Evolutionary conservation across 1,284 basidiomycete species (phyloP), one percentile per base, ranked within the genome.

Genomic region (Ustilago hordei): DNA sequence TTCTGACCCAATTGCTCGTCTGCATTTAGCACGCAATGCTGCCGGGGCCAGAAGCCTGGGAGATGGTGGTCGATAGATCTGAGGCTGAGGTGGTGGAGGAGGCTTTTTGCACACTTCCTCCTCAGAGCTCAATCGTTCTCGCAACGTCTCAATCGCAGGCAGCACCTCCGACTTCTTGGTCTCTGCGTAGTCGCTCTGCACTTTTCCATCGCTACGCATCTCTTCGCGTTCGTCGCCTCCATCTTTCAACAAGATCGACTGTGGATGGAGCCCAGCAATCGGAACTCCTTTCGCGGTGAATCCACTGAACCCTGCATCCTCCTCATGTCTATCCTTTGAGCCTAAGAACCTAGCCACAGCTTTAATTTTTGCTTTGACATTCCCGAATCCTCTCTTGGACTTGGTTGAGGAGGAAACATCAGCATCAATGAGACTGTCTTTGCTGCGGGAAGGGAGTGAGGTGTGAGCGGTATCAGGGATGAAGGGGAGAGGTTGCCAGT

Each of bases 341-440:
- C 12, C 34, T 1, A 58, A 64, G 23, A 72, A 60, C 9, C 56
- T 47, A 1, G 64, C 56, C 9, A 72, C 64, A 9, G 69, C 69
- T 43, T 41, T 63, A 34, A 72, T 72, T 52, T 66, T 72, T 8
- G 69, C 60, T 38, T 63, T 72, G 38, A 72, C 60, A 41, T 60
- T 60, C 31, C 60, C 28, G 1, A 66, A 32, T 0, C 60, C 56
- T 19, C 59, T 66, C 34, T 34, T 55, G 12, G 69, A 47, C 28
- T 54, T 62, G 35, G 38, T n/a, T 0, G 69, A 41, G 7, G 58
- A 61, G 4, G 35, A 23, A 7, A 34, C 45, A 15, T 65, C 64
- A n/a, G 48, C 62, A 17, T 50, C 32, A 28, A 72, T 62, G 53
- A 66, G 43, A 32, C 48, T 55, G 32, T 72, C 60, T 35, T 60